Conservation (phyloP, 345 rosid species). For the Gossypium mustelinum region DNA sequence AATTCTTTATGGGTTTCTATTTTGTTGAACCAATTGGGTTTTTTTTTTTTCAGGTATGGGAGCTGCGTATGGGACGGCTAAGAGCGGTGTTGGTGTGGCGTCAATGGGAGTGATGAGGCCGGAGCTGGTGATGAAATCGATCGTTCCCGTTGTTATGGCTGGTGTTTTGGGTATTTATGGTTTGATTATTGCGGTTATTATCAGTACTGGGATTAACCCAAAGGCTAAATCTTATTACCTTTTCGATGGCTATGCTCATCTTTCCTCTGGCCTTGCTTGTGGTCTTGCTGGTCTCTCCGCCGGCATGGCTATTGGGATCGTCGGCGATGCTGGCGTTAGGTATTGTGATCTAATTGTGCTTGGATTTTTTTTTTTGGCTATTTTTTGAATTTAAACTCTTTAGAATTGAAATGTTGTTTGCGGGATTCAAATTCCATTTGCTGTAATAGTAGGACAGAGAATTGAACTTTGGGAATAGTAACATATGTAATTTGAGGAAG, state of each 20-base stretch:
- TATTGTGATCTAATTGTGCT: slow-evolving; percentile 8
- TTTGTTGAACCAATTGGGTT: background rate
- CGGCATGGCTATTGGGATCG: slow-evolving; percentile 59
- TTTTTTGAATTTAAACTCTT: background rate
- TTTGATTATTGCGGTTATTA: slow-evolving; percentile 74
- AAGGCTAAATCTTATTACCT: slow-evolving; percentile 78
- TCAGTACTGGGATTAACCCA: slow-evolving; percentile 79
- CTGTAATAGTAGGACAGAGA: background rate
- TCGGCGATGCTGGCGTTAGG: slow-evolving; percentile 64
- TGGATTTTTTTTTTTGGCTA: background rate
- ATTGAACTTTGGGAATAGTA: background rate
- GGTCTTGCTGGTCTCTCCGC: slow-evolving; percentile 62
- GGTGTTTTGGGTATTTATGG: slow-evolving; percentile 81
- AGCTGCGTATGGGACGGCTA: slow-evolving; percentile 78
- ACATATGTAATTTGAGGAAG: background rate
- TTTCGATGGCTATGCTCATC: slow-evolving; percentile 77
- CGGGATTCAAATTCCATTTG: background rate
- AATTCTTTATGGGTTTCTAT: background rate
- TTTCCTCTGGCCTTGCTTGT: slow-evolving; percentile 60
- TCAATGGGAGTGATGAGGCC: slow-evolving; percentile 94
- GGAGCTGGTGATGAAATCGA: slow-evolving; percentile 82
- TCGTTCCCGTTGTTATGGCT: slow-evolving; percentile 88
- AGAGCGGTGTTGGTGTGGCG: slow-evolving; percentile 84
- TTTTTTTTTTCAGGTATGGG: slow-evolving; percentile 52
- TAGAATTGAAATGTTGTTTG: background rate